Conservation (phyloP, 768 basidiomycete genomes). For the Arthromyces matolae region DNA sequence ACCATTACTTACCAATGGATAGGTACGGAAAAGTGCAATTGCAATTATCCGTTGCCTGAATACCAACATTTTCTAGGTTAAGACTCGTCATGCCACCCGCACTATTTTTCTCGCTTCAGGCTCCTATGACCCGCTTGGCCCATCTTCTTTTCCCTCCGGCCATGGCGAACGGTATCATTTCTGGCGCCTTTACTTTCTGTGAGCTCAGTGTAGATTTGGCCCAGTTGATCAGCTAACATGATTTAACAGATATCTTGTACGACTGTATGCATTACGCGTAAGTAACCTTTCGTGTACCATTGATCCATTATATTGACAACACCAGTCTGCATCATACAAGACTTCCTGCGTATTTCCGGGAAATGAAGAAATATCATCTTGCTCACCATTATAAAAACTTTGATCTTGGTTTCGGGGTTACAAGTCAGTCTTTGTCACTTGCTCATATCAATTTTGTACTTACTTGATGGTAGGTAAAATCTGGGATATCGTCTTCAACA, state of each 20-base stretch:
- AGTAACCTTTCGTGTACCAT: conserved; percentile 24
- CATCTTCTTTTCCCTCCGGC: conserved; percentile 78
- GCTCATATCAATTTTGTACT: conserved; percentile 1
- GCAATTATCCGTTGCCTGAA: neutral
- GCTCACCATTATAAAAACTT: conserved; percentile 99
- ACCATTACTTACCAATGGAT: conserved; percentile 98
- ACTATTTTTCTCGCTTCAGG: conserved; percentile 71
- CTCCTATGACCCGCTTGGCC: conserved; percentile 85
- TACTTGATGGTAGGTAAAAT: conserved; percentile 82
- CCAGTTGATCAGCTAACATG: too few species aligned
- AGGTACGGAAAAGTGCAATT: conserved; percentile 40
- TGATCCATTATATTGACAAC: neutral
- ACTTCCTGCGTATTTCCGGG: conserved; percentile 79
- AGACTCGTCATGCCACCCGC: conserved; percentile 96
- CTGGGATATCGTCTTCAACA: conserved; percentile 93
- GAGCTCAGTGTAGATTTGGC: too few species aligned
- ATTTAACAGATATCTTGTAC: conserved; percentile 65
- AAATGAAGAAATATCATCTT: conserved; percentile 97
- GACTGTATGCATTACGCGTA: conserved; percentile 92
- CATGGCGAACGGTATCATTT: conserved; percentile 88
- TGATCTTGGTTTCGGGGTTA: conserved; percentile 95
- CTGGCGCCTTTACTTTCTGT: conserved; percentile 81
- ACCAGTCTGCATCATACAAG: conserved; percentile 77
- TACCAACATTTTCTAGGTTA: conserved; percentile 41
- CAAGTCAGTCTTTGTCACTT: conserved; percentile 49